A percentile compares a stretch with the other conserved stretches of the same genome.
Evolutionary conservation across 768 basidiomycete species (phyloP).

Genomic region (Mycena filopes): DNA sequence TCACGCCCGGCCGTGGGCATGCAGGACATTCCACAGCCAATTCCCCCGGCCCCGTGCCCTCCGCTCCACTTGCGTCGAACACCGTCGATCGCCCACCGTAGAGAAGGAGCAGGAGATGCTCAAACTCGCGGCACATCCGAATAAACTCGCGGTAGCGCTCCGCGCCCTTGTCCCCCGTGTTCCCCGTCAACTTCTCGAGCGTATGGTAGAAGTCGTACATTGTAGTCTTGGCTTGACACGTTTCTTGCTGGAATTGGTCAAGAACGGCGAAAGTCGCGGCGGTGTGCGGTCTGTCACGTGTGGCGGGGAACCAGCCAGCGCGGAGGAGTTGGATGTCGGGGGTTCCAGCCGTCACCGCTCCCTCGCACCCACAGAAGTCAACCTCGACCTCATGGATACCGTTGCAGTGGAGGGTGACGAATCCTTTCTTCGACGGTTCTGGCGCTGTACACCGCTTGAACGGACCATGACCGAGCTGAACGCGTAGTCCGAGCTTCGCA

Average conservation of each 20-base stretch:
- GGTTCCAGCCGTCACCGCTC: neutral
- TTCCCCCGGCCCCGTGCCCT: conserved; percentile 38
- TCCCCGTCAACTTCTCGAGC: neutral
- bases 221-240: conserved; percentile 4
- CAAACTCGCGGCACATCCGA: conserved; percentile 30
- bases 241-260: neutral
- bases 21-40: conserved; percentile 45
- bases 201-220: conserved; percentile 15
- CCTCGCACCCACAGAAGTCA: conserved; percentile 1
- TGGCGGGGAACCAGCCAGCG: conserved; percentile 13
- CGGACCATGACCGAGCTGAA: neutral
- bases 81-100: conserved; percentile 33
- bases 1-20: conserved; percentile 45
- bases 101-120: conserved; percentile 40
- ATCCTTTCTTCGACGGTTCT: neutral
- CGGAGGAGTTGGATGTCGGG: neutral
- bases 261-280: neutral
- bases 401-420: neutral
- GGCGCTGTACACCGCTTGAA: neutral
- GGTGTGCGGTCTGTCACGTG: conserved; percentile 4
- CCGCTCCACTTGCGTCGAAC: conserved; percentile 36
- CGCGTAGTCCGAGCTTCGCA: neutral
- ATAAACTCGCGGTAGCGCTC: conserved; percentile 24
- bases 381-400: neutral
- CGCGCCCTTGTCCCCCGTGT: neutral